Evolutionary conservation across 2,329 filamentous ascomycete genomes (phyloP), one percentile per base, ranked within the genome.

Genomic region (Zopfia rhizophila): DNA sequence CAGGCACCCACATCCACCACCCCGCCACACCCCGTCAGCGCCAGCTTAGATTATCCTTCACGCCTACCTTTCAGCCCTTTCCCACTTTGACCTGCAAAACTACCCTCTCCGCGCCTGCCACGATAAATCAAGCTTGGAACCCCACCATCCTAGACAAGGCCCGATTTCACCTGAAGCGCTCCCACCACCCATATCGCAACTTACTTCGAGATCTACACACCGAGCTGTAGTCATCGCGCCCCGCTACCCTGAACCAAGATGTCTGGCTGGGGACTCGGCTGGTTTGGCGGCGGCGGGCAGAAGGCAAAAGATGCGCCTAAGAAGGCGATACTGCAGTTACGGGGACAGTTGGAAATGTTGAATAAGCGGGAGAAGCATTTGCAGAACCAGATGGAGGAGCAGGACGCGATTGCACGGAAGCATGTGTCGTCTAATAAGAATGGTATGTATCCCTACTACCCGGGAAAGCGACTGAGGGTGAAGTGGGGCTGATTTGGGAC

Each of bases 321-420:
- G 83, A 94, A 96, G 79, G 94, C 94, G 60, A 99, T 99, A 66
- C 81, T 99, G 45, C 84, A 84, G 50, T 79, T 99, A 67, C 86
- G 94, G 61, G 83, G 88, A 66, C 93, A 97, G 78, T 82, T 97
- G 31, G 93, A 97, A 63, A 97, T 97, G 92, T 82, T 99, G 69
- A 91, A 95, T 77, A 99, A 99, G 82, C 84, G 93, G 50, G 92
- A 97, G 80, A 89, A 85, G 73, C 91, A 97, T 70, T 76, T 97
- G 52, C 88, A 94, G 74, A 89, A 83, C 54, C 91, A 96, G 78
- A 96, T 97, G 79, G 87, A 91, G 18, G 91, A 97, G 73, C 92
- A 97, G 73, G 91, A 96, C 65, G 82, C 82, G 25, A 83, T 95
- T 58, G 94, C 94, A 31, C 83, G 90, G 74, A 97, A 97, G 81